Evolutionary conservation across 805 yeast species (phyloP), one percentile per base, ranked within the genome.

Genomic region (Lachancea lanzarotensis): DNA sequence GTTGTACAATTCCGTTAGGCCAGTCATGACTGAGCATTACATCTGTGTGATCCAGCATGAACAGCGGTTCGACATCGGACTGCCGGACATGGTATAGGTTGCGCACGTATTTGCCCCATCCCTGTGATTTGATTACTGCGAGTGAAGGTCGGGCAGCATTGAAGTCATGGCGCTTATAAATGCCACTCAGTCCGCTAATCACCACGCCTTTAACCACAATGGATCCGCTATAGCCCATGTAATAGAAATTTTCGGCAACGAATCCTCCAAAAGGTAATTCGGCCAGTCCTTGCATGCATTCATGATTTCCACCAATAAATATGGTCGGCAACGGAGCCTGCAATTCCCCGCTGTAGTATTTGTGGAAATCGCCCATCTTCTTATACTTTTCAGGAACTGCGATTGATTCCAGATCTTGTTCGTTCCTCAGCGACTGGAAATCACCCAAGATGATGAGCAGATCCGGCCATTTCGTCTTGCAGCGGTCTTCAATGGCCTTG

Each of bases 291-390:
- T 81, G 78, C 46, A 95, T 85, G 3, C 93, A 81, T 59, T 93
- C 98, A 58, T 93, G 98, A 64, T 93, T 93, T 0, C 98, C 98
- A 2, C 98, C 98, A 35, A 93, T 78, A 52, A 91, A 84, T 0
- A 93, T 53, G 0, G 98, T 91, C 27, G 79, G 63, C 1, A 83
- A 71, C 0, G 96, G 96, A 0, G 96, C 95, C 25, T 43, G 62
- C 35, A 33, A 33, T 16, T 55, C 51, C 1, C 91, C 87, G 1
- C 57, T 59, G 56, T 85, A 86, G 60, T 89, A 91, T 19, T 74
- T 67, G 36, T 75, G 78, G 62, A 91, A 93, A 54, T 91, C 96
- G 2, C 96, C 96, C 53, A 88, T 57, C 35, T 62, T 62, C 37
- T 75, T 73, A 63, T 84, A 93, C 61, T 91, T 91, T 0, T 67